A percentile compares a stretch with the other conserved stretches of the same genome.
These are phyloP conservation scores for Lachancea fermentati DNA, from an alignment of 805 yeast species.

Conservation along the genomic window DNA sequence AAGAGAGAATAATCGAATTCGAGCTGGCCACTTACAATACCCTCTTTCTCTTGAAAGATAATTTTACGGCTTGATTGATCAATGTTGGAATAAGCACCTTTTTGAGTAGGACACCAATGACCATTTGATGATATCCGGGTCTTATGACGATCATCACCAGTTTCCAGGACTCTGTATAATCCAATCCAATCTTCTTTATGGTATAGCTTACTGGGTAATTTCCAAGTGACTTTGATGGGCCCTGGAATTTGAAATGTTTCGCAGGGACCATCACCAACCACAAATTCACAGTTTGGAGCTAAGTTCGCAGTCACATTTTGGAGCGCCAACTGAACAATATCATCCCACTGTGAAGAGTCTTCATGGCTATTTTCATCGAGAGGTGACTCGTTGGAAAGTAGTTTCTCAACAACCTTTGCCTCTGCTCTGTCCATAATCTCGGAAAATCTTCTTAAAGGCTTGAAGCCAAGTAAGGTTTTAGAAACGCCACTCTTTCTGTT, in stretches of 20 bases:
- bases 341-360: constrained; percentile 8
- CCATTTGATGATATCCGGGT: constrained; percentile 60
- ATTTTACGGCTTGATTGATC: constrained; percentile 10
- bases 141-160: constrained; percentile 47
- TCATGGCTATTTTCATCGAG: constrained; percentile 1
- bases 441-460: constrained; percentile 33
- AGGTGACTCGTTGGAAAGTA: constrained; percentile 3
- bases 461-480: constrained; percentile 34
- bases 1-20: constrained; percentile 44
- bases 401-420: constrained; percentile 3
- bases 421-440: constrained; percentile 39
- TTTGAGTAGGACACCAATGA: constrained; percentile 53
- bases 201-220: constrained; percentile 41
- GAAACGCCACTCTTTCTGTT: constrained; percentile 52
- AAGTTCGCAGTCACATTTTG: constrained; percentile 24
- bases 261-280: constrained; percentile 26
- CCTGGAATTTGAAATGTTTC: constrained; percentile 32
- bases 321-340: constrained; percentile 8
- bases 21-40: constrained; percentile 39
- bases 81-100: constrained; percentile 29
- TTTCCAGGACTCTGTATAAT: constrained; percentile 56
- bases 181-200: constrained; percentile 70
- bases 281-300: constrained; percentile 25
- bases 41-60: constrained; percentile 10
- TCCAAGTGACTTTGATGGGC: constrained; percentile 51